Percentiles rank a stretch among this genome's conserved stretches.
Conservation (phyloP, 2,329 filamentous ascomycete species). For the Pyricularia sp. region DNA sequence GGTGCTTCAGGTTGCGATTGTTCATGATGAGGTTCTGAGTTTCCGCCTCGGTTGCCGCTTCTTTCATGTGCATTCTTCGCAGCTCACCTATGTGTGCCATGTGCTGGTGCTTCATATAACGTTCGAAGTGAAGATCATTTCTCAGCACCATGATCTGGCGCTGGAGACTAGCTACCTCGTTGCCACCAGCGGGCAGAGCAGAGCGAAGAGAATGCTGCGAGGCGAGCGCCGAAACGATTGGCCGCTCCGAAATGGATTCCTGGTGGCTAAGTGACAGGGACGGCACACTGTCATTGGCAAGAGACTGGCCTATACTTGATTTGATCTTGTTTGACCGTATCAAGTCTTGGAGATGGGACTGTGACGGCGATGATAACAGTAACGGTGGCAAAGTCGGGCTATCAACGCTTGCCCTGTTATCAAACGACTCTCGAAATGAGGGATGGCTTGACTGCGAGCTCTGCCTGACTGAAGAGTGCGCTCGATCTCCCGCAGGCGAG, state of each 20-base stretch:
- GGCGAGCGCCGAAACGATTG: conserved; percentile 3
- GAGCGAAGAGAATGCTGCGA: not conserved
- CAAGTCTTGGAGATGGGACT: conserved; percentile 50
- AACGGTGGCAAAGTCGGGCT: conserved; percentile 55
- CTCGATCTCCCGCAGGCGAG: conserved; percentile 28
- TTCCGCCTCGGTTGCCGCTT: conserved; percentile 72
- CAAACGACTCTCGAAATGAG: conserved; percentile 37
- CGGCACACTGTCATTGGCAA: conserved; percentile 48
- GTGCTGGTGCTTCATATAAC: conserved; percentile 77
- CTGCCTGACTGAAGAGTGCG: conserved; percentile 28
- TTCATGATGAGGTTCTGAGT: conserved; percentile 72
- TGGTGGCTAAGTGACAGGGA: conserved; percentile 43
- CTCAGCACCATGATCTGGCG: conserved; percentile 66
- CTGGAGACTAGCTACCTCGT: conserved; percentile 48
- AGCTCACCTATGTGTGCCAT: conserved; percentile 73
- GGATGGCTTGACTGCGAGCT: conserved; percentile 42
- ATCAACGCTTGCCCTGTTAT: conserved; percentile 35
- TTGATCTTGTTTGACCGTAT: conserved; percentile 52
- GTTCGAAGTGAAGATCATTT: conserved; percentile 76
- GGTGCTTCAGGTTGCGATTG: conserved; percentile 64
- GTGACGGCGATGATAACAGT: conserved; percentile 35
- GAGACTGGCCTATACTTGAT: conserved; percentile 42
- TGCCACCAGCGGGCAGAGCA: conserved; percentile 9
- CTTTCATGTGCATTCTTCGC: conserved; percentile 63
- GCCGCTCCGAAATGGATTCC: conserved; percentile 31